Evolutionary conservation across 2,329 filamentous ascomycete species (phyloP).

Genomic region (Orbilia javanica): DNA sequence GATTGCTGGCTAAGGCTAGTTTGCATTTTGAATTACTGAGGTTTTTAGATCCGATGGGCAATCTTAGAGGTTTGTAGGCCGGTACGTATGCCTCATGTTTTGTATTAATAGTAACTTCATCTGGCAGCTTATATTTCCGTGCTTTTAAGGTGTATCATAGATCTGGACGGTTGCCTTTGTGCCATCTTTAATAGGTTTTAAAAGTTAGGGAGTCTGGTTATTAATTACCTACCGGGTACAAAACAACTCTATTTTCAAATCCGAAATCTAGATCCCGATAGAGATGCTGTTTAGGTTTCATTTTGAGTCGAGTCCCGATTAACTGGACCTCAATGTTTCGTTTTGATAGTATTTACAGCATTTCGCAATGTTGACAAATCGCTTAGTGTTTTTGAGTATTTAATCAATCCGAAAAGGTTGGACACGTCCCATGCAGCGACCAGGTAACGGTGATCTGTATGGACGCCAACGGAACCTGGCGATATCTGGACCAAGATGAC

Average conservation of each 20-base stretch:
- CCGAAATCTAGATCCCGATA: conserved; percentile 33
- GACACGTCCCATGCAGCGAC: conserved; percentile 30
- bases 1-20: conserved; percentile 2
- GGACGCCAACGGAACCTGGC: conserved; percentile 38
- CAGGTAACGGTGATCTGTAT: conserved; percentile 39
- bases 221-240: conserved; percentile 20
- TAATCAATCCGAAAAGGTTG: conserved; percentile 38
- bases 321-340: conserved; percentile 40
- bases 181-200: background rate
- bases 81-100: conserved; percentile 16
- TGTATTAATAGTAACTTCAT: conserved; percentile 50
- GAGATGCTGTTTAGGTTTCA: conserved; percentile 48
- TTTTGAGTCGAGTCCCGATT: conserved; percentile 29
- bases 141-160: conserved; percentile 38
- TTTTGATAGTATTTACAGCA: conserved; percentile 38
- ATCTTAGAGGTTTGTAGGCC: conserved; percentile 22
- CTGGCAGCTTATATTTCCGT: conserved; percentile 49
- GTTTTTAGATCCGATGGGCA: conserved; percentile 45
- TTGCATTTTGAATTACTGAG: conserved; percentile 15
- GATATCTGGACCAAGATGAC: conserved; percentile 25
- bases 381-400: conserved; percentile 33
- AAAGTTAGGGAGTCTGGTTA: conserved; percentile 15
- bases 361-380: conserved; percentile 54
- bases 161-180: conserved; percentile 16
- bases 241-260: conserved; percentile 22